Evolutionary conservation across 345 rosid genomes (phyloP), one percentile per base, ranked within the genome.

Genomic region (Stellera chamaejasme): DNA sequence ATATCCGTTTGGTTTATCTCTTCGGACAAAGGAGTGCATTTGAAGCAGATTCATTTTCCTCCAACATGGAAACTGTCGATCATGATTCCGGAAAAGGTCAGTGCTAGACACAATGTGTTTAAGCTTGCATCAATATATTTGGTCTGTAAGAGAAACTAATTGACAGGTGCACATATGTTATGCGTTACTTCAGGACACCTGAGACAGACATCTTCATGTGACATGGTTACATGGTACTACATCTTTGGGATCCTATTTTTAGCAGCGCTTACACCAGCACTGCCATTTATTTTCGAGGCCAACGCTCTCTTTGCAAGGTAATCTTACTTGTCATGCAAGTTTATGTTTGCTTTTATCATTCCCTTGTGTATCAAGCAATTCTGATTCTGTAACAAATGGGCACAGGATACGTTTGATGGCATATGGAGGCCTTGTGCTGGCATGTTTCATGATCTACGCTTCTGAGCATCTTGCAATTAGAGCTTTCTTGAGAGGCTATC

Each of bases 321-420:
- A 64, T 55, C 55, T 58, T 32, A 32, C 39, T 32, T 32, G 39
- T 32, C 39, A 5, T 2, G 39, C 39, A 32, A 32, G 39, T 8
- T 32, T 32, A 4, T 32, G 39, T 32, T 32, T 32, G 1, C 8
- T 8, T 32, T 8, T 32, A 19, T 19, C 23, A 32, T 32, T 32
- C 7, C 39, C 39, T 2, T 32, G 5, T 32, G 39, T 32, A 32
- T 19, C 23, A 32, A 8, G 2, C 8, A 32, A 32, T 5, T 32
- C 39, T 32, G 8, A 32, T 8, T 32, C 8, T 32, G 39, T 3
- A 32, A 32, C 8, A 8, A 32, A 4, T 5, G 39, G 39, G 39
- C 7, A 32, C 95, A 85, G 97, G 81, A 64, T 89, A 52, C 95
- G 91, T 32, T 63, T 83, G 79, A 87, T 89, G 88, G 81, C 77